Evolutionary conservation across 306 rosid genomes (phyloP).

Genomic region (Geum urbanum): DNA sequence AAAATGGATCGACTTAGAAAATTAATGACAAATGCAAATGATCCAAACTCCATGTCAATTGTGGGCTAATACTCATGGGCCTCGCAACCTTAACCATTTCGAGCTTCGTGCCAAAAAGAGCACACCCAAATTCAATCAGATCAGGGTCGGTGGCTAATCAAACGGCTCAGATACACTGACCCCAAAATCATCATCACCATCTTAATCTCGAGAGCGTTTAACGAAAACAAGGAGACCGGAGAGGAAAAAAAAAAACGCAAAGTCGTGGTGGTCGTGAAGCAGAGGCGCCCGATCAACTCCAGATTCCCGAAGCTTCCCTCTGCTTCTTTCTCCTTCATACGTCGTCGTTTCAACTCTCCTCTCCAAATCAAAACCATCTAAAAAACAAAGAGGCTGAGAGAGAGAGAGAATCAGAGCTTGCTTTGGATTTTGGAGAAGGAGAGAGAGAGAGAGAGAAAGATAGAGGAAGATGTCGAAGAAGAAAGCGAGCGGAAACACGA

Average conservation of each 20-base stretch:
- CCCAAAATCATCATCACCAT: not conserved
- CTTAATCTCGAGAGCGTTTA: not conserved
- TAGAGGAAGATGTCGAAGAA: conserved; percentile 85
- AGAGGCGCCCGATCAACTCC: no score
- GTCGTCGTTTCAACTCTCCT: not conserved
- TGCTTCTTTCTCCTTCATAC: not conserved
- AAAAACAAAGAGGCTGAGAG: not conserved
- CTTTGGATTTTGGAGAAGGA: not conserved
- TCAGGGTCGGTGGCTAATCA: conserved; percentile 3
- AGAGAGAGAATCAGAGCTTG: not conserved
- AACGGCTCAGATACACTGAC: not conserved
- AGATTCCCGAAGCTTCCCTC: not conserved
- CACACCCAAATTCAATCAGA: not conserved
- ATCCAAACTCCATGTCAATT: no score
- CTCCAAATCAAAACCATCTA: not conserved
- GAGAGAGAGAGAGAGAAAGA: conserved; percentile 3
- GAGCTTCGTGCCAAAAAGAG: not conserved
- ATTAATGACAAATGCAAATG: no score
- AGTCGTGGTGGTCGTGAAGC: not conserved
- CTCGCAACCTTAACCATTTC: not conserved
- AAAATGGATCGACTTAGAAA: no score
- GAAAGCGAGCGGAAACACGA: conserved; percentile 81
- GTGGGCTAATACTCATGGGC: no score
- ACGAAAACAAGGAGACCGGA: conserved; percentile 1
- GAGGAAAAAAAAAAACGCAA: not conserved